phyloP scores from a whole-genome alignment of 1,139 yeast genomes.

The Hansenula lynferdii region DNA sequence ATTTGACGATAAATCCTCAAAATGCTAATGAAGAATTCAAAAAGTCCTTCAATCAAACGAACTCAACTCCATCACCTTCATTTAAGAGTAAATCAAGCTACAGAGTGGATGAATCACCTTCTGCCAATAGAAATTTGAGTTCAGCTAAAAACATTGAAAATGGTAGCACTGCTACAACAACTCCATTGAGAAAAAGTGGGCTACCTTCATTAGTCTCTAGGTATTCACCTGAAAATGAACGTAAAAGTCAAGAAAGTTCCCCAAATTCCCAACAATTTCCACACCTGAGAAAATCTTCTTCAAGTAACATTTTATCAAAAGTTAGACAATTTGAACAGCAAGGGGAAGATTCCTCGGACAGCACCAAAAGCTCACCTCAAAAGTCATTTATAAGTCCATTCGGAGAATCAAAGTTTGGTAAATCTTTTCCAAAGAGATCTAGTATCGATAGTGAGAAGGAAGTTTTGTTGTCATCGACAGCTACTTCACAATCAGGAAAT shows the following conservation, averaged over 20 bases:
- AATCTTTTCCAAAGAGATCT: slow-evolving; percentile 18
- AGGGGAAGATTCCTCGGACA: slow-evolving; percentile 2
- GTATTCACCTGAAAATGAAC: slow-evolving; percentile 10
- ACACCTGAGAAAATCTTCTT: slow-evolving; percentile 22
- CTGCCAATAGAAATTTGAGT: background rate
- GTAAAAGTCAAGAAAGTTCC: background rate
- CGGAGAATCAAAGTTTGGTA: slow-evolving; percentile 26
- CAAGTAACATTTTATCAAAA: slow-evolving; percentile 24
- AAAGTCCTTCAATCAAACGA: no score
- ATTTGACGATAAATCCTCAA: slow-evolving; percentile 15
- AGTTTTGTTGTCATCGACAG: no score
- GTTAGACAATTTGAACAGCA: slow-evolving; percentile 27
- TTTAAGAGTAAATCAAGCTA: no score
- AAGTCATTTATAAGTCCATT: slow-evolving; percentile 18
- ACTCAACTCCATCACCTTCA: no score
- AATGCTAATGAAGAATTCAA: slow-evolving; percentile 7
- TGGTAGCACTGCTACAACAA: background rate
- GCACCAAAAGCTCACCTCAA: slow-evolving; percentile 8
- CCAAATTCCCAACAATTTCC: background rate
- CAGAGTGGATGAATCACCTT: no score
- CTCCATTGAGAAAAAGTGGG: slow-evolving; percentile 8
- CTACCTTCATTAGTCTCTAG: slow-evolving; percentile 11
- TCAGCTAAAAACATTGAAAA: background rate
- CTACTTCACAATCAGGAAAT: no score
- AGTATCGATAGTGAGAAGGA: no score